phyloP scores from a whole-genome alignment of 1,139 yeast species.

The Scheffersomyces cryptocercus region DNA sequence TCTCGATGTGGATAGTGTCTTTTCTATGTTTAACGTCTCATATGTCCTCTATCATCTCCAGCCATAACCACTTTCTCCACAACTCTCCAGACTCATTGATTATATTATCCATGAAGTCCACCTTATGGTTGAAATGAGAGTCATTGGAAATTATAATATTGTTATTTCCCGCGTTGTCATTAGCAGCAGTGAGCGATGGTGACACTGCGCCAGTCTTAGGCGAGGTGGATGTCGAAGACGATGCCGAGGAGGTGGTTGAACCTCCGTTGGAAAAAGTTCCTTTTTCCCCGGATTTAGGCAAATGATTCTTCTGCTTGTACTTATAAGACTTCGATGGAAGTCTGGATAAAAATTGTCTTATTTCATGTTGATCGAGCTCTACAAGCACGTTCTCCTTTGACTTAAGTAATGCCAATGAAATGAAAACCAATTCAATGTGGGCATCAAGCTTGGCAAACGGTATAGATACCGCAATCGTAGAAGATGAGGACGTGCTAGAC shows the following conservation, averaged over 20 bases:
- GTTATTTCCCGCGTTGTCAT: constrained; percentile 4
- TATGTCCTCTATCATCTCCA: constrained; percentile 59
- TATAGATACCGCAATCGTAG: constrained; percentile 20
- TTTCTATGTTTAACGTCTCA: constrained; percentile 1
- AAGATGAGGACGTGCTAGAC: constrained; percentile 8
- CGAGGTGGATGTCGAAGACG: constrained; percentile 7
- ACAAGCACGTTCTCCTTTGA: constrained; percentile 75
- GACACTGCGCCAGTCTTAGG: constrained; percentile 2
- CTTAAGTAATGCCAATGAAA: constrained; percentile 76
- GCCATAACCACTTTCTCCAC: constrained; percentile 86
- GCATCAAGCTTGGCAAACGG: constrained; percentile 74
- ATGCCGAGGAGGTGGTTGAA: constrained; percentile 5
- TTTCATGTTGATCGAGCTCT: constrained; percentile 89
- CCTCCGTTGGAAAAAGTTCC: constrained; percentile 5
- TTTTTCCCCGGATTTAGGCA: constrained; percentile 10
- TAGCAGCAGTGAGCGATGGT: background rate
- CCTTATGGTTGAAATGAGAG: constrained; percentile 32
- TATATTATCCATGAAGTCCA: constrained; percentile 67
- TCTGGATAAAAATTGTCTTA: constrained; percentile 72
- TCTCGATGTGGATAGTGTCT: too few relatives aligned
- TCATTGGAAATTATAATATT: constrained; percentile 36
- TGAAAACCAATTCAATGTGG: constrained; percentile 74
- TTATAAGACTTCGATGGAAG: constrained; percentile 46
- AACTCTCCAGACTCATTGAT: constrained; percentile 81
- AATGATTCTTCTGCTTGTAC: constrained; percentile 30